These are phyloP conservation scores for Clonostachys byssicola DNA, from an alignment of 2,329 filamentous ascomycete genomes.

Conservation along the genomic window DNA sequence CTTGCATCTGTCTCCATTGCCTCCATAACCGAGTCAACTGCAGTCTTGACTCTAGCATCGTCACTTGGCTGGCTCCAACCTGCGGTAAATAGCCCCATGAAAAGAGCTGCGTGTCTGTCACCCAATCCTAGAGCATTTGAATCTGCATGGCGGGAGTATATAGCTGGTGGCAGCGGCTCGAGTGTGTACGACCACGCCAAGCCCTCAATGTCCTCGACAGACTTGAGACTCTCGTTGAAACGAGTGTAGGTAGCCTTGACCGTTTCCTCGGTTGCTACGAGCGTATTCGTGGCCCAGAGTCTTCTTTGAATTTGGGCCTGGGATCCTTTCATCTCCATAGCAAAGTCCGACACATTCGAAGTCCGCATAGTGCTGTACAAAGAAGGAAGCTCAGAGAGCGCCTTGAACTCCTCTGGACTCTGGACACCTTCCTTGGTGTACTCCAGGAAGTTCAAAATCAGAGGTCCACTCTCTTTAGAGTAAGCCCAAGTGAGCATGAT, in stretches of 20 bases:
- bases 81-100: constrained; percentile 1
- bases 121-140: constrained; percentile 4
- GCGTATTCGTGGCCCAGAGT: no score
- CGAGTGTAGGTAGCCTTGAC: background rate
- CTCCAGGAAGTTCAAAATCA: background rate
- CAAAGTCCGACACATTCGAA: background rate
- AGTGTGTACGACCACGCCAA: constrained; percentile 3
- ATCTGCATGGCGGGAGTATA: background rate
- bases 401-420: constrained; percentile 1
- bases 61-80: constrained; percentile 1
- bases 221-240: constrained; percentile 1
- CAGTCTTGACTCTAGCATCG: constrained; percentile 3
- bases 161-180: constrained; percentile 7
- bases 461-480: background rate
- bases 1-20: constrained; percentile 10
- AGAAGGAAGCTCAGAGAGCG: background rate
- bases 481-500: constrained; percentile 4
- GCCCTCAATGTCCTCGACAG: constrained; percentile 3
- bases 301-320: background rate
- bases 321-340: background rate
- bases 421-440: constrained; percentile 1
- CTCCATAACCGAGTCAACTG: constrained; percentile 15
- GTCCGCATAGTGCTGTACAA: background rate
- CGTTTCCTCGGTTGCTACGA: background rate
- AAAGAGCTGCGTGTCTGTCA: background rate